These are phyloP conservation scores for Thalia dealbata DNA, from an alignment of 176 grass and related monocot genomes.

Conservation along the genomic window DNA sequence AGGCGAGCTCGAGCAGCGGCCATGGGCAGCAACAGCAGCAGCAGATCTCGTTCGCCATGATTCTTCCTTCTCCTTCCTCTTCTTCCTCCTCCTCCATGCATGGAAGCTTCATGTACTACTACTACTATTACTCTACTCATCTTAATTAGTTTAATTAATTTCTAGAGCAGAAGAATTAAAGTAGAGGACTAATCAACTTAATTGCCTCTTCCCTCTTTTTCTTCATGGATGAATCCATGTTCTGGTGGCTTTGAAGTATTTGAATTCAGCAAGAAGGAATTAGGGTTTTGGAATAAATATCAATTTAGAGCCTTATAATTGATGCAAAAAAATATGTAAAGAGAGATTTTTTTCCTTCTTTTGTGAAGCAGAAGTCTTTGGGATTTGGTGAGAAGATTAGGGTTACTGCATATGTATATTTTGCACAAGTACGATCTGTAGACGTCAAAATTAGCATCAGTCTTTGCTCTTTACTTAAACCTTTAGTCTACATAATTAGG, in stretches of 20 bases:
- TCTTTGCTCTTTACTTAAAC: background rate
- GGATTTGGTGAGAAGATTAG: background rate
- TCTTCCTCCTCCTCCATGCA: constrained; percentile 40
- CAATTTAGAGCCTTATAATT: too few relatives aligned
- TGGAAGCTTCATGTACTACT: constrained; percentile 43
- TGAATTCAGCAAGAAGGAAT: too few relatives aligned
- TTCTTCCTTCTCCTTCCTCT: constrained; percentile 26
- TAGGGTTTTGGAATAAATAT: background rate
- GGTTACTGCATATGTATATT: background rate
- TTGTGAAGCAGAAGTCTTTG: background rate
- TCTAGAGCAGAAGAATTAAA: background rate
- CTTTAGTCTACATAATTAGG: background rate
- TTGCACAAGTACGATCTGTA: too few relatives aligned
- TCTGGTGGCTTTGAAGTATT: too few relatives aligned
- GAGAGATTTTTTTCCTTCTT: background rate
- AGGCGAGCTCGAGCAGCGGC: constrained; percentile 13
- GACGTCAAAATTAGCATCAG: too few relatives aligned
- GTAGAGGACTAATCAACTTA: background rate
- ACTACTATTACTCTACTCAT: background rate
- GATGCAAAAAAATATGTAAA: too few relatives aligned
- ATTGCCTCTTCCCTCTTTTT: background rate
- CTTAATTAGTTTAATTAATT: background rate
- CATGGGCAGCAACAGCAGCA: constrained; percentile 32
- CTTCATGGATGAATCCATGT: too few relatives aligned
- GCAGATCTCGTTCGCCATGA: constrained; percentile 53